Percentiles rank a stretch among this genome's conserved stretches.
phyloP scores from a whole-genome alignment of 805 yeast species.

The Spathaspora boniae region DNA sequence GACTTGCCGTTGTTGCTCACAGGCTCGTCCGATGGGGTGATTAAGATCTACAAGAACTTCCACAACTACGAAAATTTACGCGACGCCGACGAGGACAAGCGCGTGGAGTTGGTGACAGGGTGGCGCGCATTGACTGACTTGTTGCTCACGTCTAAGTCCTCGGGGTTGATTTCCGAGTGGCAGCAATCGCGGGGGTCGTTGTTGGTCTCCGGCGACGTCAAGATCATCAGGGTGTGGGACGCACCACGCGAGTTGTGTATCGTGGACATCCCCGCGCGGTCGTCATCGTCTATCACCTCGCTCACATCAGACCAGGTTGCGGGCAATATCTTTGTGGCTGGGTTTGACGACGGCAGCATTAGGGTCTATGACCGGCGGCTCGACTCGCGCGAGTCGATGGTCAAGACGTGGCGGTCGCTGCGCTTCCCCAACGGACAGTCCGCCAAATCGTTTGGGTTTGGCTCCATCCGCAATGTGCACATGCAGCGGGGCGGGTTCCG shows the following conservation, averaged over 20 bases:
- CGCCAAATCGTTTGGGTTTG: conserved; percentile 11
- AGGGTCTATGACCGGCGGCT: conserved; percentile 88
- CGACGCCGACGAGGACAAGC: conserved; percentile 16
- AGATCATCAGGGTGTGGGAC: conserved; percentile 91
- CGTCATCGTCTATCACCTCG: conserved; percentile 83
- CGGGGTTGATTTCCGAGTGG: conserved; percentile 91
- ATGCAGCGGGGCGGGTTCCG: conserved; percentile 97
- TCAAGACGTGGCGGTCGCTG: conserved; percentile 68
- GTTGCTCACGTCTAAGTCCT: conserved; percentile 71
- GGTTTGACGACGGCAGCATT: conserved; percentile 86
- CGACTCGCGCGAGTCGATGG: conserved; percentile 82
- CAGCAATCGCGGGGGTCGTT: conserved; percentile 92
- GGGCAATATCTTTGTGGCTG: conserved; percentile 85
- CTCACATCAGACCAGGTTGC: conserved; percentile 94
- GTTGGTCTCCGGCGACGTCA: conserved; percentile 91
- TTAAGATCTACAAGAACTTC: conserved; percentile 78
- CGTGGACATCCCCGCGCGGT: conserved; percentile 85
- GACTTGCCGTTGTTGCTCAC: conserved; percentile 80
- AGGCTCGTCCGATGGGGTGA: conserved; percentile 93
- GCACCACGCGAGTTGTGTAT: conserved; percentile 89
- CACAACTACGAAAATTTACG: conserved; percentile 35
- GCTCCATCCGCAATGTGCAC: conserved; percentile 73
- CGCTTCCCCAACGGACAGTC: conserved; percentile 7
- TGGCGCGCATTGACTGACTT: conserved; percentile 94
- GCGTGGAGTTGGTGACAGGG: conserved; percentile 66